These are phyloP conservation scores for Capsella rubella DNA, from an alignment of 441 rosid species.

Conservation along the genomic window DNA sequence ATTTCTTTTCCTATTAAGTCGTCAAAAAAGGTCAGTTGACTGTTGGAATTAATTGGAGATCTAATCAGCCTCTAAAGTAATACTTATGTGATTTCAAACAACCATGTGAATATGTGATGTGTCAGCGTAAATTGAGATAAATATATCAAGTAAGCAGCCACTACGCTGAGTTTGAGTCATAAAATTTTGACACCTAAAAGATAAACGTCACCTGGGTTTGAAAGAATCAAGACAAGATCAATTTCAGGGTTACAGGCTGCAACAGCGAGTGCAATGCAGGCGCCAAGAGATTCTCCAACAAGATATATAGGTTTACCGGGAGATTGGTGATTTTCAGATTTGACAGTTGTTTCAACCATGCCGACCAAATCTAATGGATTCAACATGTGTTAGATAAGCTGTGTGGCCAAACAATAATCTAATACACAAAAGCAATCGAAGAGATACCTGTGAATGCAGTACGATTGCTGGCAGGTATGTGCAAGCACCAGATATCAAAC, in stretches of 20 bases:
- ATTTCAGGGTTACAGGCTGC: slow-evolving; percentile 73
- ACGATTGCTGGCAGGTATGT: slow-evolving; percentile 84
- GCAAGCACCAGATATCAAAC: slow-evolving; percentile 89
- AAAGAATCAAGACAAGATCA: slow-evolving; percentile 75
- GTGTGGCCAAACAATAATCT: slow-evolving; percentile 2
- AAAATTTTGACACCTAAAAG: slow-evolving; percentile 13
- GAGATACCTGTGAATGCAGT: slow-evolving; percentile 69
- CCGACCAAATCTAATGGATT: slow-evolving; percentile 63
- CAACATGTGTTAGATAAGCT: background rate
- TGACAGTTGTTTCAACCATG: slow-evolving; percentile 71
- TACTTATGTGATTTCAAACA: slow-evolving; percentile 18
- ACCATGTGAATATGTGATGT: background rate
- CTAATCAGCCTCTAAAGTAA: slow-evolving; percentile 3
- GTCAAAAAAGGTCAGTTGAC: background rate
- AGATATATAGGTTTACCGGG: slow-evolving; percentile 83
- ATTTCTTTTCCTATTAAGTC: slow-evolving; percentile 1
- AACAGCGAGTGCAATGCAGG: slow-evolving; percentile 82
- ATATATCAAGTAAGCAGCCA: slow-evolving; percentile 14
- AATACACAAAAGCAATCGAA: slow-evolving; percentile 20
- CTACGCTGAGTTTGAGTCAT: slow-evolving; percentile 1
- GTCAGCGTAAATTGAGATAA: background rate
- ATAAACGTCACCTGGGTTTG: slow-evolving; percentile 71
- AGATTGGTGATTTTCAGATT: slow-evolving; percentile 53
- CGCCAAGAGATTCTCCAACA: slow-evolving; percentile 91
- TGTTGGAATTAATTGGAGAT: slow-evolving; percentile 1